Evolutionary conservation across 2,329 filamentous ascomycete species (phyloP).

Genomic region (Verticillium nonalfalfae): DNA sequence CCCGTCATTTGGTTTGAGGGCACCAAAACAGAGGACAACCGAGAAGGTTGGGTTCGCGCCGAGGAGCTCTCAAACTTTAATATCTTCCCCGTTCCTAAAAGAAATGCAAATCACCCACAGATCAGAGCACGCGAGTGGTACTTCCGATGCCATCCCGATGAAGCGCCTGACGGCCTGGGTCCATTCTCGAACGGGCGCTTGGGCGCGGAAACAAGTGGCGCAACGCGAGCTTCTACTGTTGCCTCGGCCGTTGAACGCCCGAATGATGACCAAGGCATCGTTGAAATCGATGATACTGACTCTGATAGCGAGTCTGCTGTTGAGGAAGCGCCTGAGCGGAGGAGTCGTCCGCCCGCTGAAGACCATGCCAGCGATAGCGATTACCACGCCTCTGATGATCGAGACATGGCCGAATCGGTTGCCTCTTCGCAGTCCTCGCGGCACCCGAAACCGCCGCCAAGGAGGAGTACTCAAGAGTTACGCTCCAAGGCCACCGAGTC

Average conservation of each 20-base stretch:
- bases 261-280: background rate
- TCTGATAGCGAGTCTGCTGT: background rate
- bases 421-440: background rate
- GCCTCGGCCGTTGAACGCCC: background rate
- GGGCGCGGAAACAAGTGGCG: background rate
- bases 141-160: background rate
- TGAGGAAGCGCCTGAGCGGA: background rate
- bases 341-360: background rate
- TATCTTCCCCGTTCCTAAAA: background rate
- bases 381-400: slow-evolving; percentile 8
- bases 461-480: slow-evolving; percentile 8
- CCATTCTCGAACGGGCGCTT: background rate
- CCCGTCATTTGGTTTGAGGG: slow-evolving; percentile 13
- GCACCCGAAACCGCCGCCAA: background rate
- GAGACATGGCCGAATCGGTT: slow-evolving; percentile 4
- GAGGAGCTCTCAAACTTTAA: background rate
- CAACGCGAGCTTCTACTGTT: background rate
- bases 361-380: slow-evolving; percentile 4
- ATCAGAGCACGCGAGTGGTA: background rate
- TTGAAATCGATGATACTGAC: background rate
- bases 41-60: background rate
- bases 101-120: background rate
- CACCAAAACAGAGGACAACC: slow-evolving; percentile 5
- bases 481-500: background rate
- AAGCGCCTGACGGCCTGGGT: background rate